Evolutionary conservation across 75 land plant species (phyloP).

Genomic region (Cunninghamia lanceolata): DNA sequence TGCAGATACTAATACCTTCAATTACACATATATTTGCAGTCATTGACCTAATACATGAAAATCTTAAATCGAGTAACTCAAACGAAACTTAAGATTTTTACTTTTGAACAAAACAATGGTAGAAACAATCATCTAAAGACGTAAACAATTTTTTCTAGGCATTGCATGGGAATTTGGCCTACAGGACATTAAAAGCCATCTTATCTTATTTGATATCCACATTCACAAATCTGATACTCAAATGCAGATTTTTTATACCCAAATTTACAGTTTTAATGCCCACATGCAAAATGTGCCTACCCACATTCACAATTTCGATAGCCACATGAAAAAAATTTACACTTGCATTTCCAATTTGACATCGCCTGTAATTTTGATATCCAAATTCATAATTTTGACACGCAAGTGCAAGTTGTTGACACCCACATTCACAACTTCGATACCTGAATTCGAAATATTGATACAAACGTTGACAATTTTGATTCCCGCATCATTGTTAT

Average conservation of each 20-base stretch:
- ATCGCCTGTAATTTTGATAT: too few species aligned
- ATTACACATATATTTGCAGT: not conserved
- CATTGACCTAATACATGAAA: not conserved
- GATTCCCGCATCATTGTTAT: too few species aligned
- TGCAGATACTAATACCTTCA: slow-evolving; percentile 69
- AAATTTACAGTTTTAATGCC: too few species aligned
- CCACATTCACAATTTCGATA: not conserved
- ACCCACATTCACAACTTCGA: not conserved
- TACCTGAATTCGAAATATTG: not conserved
- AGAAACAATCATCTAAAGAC: not conserved
- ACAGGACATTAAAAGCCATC: not conserved
- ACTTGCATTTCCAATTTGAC: too few species aligned
- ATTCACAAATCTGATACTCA: not conserved
- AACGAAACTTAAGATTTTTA: not conserved
- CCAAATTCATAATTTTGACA: too few species aligned
- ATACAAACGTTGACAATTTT: too few species aligned
- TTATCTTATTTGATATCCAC: not conserved
- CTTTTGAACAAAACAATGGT: not conserved
- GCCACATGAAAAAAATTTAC: not conserved
- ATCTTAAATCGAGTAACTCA: not conserved
- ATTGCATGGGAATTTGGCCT: not conserved
- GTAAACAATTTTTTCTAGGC: not conserved
- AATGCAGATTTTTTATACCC: too few species aligned
- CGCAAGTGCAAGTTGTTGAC: too few species aligned
- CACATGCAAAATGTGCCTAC: too few species aligned